A percentile compares a stretch with the other conserved stretches of the same genome.
Conservation (phyloP, 345 rosid genomes). For the Moricandia arvensis region DNA sequence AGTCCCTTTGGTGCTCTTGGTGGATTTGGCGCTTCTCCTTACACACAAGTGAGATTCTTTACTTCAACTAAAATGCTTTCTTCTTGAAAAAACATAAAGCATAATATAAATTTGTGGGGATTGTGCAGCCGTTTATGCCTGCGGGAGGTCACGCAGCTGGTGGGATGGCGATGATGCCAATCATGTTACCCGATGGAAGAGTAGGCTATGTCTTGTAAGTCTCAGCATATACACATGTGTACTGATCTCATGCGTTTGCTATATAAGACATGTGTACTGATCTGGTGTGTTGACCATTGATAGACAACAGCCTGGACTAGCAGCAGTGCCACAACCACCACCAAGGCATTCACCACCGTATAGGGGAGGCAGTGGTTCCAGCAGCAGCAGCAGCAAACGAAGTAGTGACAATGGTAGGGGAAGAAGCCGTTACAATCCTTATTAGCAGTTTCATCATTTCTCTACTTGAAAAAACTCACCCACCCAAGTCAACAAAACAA, state of each 20-base stretch:
- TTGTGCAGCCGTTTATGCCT: conserved; percentile 51
- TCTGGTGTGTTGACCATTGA: background rate
- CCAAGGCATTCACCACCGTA: conserved; percentile 50
- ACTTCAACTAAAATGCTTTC: background rate
- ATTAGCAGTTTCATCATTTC: conserved; percentile 33
- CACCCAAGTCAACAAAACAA: background rate
- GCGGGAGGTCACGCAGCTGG: conserved; percentile 72
- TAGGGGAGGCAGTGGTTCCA: conserved; percentile 38
- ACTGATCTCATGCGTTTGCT: background rate
- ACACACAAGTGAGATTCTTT: conserved; percentile 61
- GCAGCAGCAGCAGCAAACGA: conserved; percentile 61
- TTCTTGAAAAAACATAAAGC: background rate
- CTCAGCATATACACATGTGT: background rate
- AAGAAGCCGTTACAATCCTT: conserved; percentile 69
- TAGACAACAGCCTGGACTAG: conserved; percentile 83
- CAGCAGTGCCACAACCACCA: conserved; percentile 44
- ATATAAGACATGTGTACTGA: background rate
- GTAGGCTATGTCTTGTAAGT: conserved; percentile 93
- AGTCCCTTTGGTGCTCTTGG: conserved; percentile 61
- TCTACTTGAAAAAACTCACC: conserved; percentile 14
- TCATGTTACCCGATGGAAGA: conserved; percentile 94
- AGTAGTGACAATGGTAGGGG: conserved; percentile 56
- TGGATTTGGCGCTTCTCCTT: conserved; percentile 66
- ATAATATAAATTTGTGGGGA: background rate
- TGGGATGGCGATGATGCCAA: conserved; percentile 96